Evolutionary conservation across 208 protist genomes (phyloP).

Genomic region (Leishmania martiniquensis): DNA sequence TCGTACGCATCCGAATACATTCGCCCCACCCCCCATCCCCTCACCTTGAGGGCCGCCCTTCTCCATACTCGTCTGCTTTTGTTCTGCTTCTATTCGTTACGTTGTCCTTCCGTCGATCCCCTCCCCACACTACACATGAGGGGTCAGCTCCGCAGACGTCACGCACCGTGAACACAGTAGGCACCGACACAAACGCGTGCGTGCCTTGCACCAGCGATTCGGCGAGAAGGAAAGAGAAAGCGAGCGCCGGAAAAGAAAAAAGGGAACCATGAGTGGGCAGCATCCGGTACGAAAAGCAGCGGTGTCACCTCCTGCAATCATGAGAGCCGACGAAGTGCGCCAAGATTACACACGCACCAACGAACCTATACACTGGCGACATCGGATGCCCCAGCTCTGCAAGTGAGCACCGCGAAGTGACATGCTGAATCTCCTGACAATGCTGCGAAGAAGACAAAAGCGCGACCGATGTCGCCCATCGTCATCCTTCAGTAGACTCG

Average conservation of each 20-base stretch:
- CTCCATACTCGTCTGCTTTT: too few relatives aligned
- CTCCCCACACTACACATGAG: too few relatives aligned
- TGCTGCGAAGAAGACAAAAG: background rate
- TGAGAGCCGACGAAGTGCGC: background rate
- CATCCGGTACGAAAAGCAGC: background rate
- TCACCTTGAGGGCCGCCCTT: too few relatives aligned
- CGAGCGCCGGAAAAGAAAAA: background rate
- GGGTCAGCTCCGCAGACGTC: too few relatives aligned
- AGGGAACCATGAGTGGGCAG: background rate
- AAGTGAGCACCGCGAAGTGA: background rate
- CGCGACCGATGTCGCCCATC: background rate
- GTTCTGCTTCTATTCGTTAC: too few relatives aligned
- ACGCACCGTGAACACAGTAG: too few relatives aligned
- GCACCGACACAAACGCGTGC: too few relatives aligned
- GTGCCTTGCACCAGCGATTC: too few relatives aligned
- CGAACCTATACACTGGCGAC: background rate
- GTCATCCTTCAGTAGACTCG: background rate
- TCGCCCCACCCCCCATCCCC: too few relatives aligned
- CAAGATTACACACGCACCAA: background rate
- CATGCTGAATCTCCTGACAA: background rate
- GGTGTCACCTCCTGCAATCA: background rate
- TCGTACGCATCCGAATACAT: too few relatives aligned
- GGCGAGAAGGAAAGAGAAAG: background rate
- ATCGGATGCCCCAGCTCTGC: background rate
- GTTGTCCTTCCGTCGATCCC: too few relatives aligned